Evolutionary conservation across 352 stramenopile species (phyloP).

Genomic region (Blastocystis hominis): DNA sequence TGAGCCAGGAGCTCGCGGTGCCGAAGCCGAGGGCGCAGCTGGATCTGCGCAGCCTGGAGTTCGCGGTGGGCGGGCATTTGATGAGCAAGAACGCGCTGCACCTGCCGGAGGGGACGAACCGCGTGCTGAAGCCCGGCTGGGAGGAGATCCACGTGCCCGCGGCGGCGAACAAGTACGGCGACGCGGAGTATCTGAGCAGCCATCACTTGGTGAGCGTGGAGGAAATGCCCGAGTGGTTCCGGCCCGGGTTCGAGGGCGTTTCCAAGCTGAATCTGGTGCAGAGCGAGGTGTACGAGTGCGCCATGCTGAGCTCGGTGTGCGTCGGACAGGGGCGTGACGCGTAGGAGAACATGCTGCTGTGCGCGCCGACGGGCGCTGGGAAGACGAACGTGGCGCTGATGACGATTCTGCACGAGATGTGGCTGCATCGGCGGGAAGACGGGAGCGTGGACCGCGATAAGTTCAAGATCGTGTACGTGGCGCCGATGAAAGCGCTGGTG

Average conservation of each 20-base stretch:
- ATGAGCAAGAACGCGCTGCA: constrained; percentile 95
- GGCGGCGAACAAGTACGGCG: constrained; percentile 59
- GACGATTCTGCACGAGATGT: constrained; percentile 93
- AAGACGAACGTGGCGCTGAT: constrained; percentile 98
- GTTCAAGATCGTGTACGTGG: constrained; percentile 99
- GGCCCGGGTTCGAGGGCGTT: constrained; percentile 88
- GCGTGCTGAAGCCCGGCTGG: constrained; percentile 90
- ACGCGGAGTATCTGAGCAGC: not conserved
- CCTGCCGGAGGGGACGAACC: constrained; percentile 87
- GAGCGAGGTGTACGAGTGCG: constrained; percentile 81
- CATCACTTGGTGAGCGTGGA: not conserved
- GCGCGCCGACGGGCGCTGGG: constrained; percentile 92
- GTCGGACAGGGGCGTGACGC: constrained; percentile 71
- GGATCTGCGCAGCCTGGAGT: constrained; percentile 84
- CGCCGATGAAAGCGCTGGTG: constrained; percentile 98
- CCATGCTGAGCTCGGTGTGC: constrained; percentile 35
- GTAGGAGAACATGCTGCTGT: constrained; percentile 93
- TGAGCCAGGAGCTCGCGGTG: not conserved
- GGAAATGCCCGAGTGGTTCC: constrained; percentile 78
- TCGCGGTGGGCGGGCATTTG: constrained; percentile 79
- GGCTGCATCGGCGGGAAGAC: constrained; percentile 71
- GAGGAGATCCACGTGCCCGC: constrained; percentile 99
- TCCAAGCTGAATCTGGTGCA: constrained; percentile 96
- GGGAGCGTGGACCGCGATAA: constrained; percentile 79
- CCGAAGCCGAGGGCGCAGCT: constrained; percentile 73